Percentiles rank a stretch among this genome's conserved stretches.
phyloP scores from a whole-genome alignment of 805 yeast genomes.

The Debaryomyces maramus region DNA sequence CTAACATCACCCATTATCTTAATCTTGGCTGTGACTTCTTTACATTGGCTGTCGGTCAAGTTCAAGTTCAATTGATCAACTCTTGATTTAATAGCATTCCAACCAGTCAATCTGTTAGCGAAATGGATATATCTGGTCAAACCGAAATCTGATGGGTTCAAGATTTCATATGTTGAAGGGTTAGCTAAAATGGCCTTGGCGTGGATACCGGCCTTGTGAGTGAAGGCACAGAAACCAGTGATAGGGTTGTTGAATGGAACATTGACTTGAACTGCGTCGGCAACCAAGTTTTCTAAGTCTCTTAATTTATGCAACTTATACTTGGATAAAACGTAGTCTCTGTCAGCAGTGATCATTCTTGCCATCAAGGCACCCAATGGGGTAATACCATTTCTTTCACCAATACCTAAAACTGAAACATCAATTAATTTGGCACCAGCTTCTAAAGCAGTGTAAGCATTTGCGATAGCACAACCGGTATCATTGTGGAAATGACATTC shows the following conservation, averaged over 20 bases:
- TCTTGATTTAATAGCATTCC: slow-evolving; percentile 63
- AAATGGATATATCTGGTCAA: slow-evolving; percentile 61
- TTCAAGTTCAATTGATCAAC: slow-evolving; percentile 59
- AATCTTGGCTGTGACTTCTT: slow-evolving; percentile 55
- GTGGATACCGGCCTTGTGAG: slow-evolving; percentile 65
- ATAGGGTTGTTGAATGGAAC: slow-evolving; percentile 64
- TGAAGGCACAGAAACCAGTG: slow-evolving; percentile 64
- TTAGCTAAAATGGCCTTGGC: slow-evolving; percentile 63
- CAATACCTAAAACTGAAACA: slow-evolving; percentile 59
- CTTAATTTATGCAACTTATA: slow-evolving; percentile 56
- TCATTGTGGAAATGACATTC: slow-evolving; percentile 65
- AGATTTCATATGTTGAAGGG: slow-evolving; percentile 62
- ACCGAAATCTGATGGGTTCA: slow-evolving; percentile 59
- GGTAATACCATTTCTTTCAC: slow-evolving; percentile 64
- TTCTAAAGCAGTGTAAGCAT: slow-evolving; percentile 62
- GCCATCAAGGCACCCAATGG: slow-evolving; percentile 65
- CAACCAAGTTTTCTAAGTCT: slow-evolving; percentile 58
- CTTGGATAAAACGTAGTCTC: slow-evolving; percentile 58
- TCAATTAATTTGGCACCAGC: slow-evolving; percentile 62
- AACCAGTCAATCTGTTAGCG: slow-evolving; percentile 61
- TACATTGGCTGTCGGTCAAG: slow-evolving; percentile 56
- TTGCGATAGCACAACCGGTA: slow-evolving; percentile 64
- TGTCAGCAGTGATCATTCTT: slow-evolving; percentile 61
- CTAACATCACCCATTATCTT: slow-evolving; percentile 60
- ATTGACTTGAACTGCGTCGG: slow-evolving; percentile 58